These are phyloP conservation scores for Lachnellula occidentalis DNA, from an alignment of 2,329 filamentous ascomycete genomes.

Conservation along the genomic window DNA sequence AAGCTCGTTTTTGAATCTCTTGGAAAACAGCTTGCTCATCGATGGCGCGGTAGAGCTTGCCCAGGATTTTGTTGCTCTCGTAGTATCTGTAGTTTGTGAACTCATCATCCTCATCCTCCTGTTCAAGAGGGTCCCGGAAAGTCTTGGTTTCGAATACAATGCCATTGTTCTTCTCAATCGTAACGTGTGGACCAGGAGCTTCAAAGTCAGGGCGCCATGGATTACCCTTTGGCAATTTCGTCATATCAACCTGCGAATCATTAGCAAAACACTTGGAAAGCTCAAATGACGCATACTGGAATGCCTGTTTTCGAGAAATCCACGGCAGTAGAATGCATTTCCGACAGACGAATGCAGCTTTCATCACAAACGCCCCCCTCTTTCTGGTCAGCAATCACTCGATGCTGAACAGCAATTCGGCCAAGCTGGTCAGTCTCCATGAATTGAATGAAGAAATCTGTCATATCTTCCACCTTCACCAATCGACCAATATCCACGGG, in stretches of 20 bases:
- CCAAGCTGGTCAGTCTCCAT: slow-evolving; percentile 64
- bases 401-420: slow-evolving; percentile 58
- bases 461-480: slow-evolving; percentile 63
- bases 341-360: slow-evolving; percentile 42
- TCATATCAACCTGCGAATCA: slow-evolving; percentile 22
- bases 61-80: slow-evolving; percentile 61
- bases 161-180: slow-evolving; percentile 34
- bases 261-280: neutral
- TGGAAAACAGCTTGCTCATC: slow-evolving; percentile 62
- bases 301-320: slow-evolving; percentile 75
- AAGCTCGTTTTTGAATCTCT: slow-evolving; percentile 21
- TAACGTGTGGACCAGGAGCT: slow-evolving; percentile 41
- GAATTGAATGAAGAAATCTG: slow-evolving; percentile 74
- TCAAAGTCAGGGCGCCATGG: slow-evolving; percentile 46
- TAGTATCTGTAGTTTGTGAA: slow-evolving; percentile 55
- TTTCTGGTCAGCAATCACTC: slow-evolving; percentile 57
- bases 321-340: slow-evolving; percentile 64
- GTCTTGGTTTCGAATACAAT: slow-evolving; percentile 17
- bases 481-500: slow-evolving; percentile 54
- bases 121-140: slow-evolving; percentile 17
- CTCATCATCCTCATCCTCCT: slow-evolving; percentile 45
- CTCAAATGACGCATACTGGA: slow-evolving; percentile 34
- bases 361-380: slow-evolving; percentile 44
- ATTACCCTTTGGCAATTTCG: slow-evolving; percentile 23
- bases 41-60: slow-evolving; percentile 64